phyloP scores from a whole-genome alignment of 768 basidiomycete genomes.

The Rhodosporidiobolus odoratus region DNA sequence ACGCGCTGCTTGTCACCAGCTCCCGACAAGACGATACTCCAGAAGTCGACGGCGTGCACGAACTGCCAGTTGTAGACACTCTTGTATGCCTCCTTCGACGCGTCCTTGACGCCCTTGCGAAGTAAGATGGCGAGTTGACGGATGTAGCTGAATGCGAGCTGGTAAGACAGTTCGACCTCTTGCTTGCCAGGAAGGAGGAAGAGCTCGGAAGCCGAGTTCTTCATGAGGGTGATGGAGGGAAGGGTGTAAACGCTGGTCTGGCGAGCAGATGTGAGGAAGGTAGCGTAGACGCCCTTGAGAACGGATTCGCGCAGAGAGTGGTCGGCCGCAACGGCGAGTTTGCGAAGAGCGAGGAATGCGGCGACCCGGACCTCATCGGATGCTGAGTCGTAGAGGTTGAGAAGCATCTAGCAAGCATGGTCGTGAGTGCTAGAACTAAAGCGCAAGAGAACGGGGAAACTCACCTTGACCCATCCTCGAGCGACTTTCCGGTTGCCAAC shows the following conservation, averaged over 20 bases:
- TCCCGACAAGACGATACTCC: conserved; percentile 78
- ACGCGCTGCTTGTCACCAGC: conserved; percentile 65
- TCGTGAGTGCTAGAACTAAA: neutral
- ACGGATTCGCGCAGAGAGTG: conserved; percentile 75
- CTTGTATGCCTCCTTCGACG: conserved; percentile 83
- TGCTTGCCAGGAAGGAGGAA: conserved; percentile 69
- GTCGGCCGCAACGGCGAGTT: conserved; percentile 69
- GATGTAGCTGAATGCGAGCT: conserved; percentile 93
- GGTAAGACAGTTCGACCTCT: conserved; percentile 57
- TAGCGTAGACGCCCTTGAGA: conserved; percentile 83
- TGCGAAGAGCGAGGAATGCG: conserved; percentile 76
- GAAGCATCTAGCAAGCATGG: neutral
- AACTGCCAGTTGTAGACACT: conserved; percentile 99
- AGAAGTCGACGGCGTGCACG: conserved; percentile 91
- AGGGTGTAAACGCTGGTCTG: conserved; percentile 79
- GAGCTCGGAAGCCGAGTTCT: conserved; percentile 90
- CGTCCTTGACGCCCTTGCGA: conserved; percentile 81
- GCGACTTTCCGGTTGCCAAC: conserved; percentile 75
- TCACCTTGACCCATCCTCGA: conserved; percentile 78
- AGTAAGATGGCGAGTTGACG: conserved; percentile 90
- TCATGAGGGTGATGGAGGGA: conserved; percentile 91
- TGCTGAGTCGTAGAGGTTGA: conserved; percentile 49
- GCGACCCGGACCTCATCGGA: conserved; percentile 76
- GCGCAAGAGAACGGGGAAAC: neutral
- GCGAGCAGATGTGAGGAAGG: conserved; percentile 75